Evolutionary conservation across 2,329 filamentous ascomycete genomes (phyloP), one percentile per base, ranked within the genome.

Genomic region (Fusarium sambucinum): DNA sequence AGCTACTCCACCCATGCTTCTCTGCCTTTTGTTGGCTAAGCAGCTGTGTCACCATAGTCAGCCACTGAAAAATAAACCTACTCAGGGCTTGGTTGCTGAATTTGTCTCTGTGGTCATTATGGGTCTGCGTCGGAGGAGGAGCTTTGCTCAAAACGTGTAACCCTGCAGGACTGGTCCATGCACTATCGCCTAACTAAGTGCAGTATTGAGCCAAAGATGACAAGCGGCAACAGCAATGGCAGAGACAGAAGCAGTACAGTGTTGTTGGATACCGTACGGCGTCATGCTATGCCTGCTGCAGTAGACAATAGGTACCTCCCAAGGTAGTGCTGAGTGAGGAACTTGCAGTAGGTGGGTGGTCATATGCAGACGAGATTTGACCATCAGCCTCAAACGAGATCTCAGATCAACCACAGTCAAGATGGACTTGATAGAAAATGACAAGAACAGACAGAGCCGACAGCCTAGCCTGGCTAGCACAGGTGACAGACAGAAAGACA

Each of bases 351-450:
- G 37, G 10, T 54, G 25, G 17, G 32, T 63, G 59, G 37, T 29
- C 37, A 59, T 64, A 63, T 73, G 71, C 68, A 73, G 47, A 71
- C 46, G 65, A 71, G 46, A 73, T 38, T 73, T 68, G 69, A 71
- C 55, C 44, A 60, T 57, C 59, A 56, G 56, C 63, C 52, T 59
- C 69, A 68, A 62, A 62, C 61, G 70, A 74, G 72, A 74, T 74
- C 72, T 73, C 67, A 68, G 70, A 64, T 64, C 59, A 63, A 71
- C 71, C 69, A 37, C 29, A 35, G 45, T 46, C 40, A 45, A 42
- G 30, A 37, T 51, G 35, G 51, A 58, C 33, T 64, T 62, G 51
- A 59, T 57, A 68, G 58, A 60, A 73, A 70, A 71, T 70, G 71
- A 74, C 62, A 53, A 59, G 69, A 72, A 13, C 56, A 55, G 59